Conservation (phyloP, 1,284 basidiomycete species). For the Exobasidium cylindrosporum region DNA sequence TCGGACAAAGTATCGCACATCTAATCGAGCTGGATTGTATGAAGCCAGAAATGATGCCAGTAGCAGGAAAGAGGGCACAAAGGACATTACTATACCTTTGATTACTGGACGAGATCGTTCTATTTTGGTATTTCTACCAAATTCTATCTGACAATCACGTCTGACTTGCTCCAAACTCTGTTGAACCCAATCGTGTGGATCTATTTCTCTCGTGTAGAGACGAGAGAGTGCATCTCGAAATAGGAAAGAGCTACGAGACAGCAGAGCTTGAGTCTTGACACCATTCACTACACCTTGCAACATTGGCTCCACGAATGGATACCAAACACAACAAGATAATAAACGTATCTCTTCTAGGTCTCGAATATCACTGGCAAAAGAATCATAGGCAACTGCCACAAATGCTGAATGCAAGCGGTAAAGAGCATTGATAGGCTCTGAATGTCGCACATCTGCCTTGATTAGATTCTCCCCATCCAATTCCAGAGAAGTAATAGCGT, state of each 20-base stretch:
- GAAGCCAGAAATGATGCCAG: constrained; percentile 80
- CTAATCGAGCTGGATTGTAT: constrained; percentile 77
- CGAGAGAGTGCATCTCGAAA: constrained; percentile 42
- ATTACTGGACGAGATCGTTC: constrained; percentile 1
- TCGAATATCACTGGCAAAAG: constrained; percentile 30
- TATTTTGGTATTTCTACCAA: not conserved
- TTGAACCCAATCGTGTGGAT: constrained; percentile 38
- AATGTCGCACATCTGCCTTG: not conserved
- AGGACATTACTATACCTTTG: constrained; percentile 54
- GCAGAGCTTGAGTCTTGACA: constrained; percentile 22
- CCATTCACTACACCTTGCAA: constrained; percentile 22
- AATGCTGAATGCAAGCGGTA: constrained; percentile 26
- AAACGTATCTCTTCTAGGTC: constrained; percentile 40
- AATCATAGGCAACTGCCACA: constrained; percentile 40
- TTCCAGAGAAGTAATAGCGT: constrained; percentile 30
- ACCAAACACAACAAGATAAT: constrained; percentile 39
- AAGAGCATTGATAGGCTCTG: constrained; percentile 12
- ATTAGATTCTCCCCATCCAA: constrained; percentile 21
- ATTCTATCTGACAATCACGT: not conserved
- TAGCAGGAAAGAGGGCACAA: constrained; percentile 68
- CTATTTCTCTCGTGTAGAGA: constrained; percentile 32
- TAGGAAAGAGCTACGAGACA: constrained; percentile 24
- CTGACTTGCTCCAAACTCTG: constrained; percentile 15
- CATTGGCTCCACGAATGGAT: constrained; percentile 34
- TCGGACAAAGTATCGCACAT: constrained; percentile 59